phyloP scores from a whole-genome alignment of 2,329 filamentous ascomycete genomes.

The Colletotrichum godetiae region DNA sequence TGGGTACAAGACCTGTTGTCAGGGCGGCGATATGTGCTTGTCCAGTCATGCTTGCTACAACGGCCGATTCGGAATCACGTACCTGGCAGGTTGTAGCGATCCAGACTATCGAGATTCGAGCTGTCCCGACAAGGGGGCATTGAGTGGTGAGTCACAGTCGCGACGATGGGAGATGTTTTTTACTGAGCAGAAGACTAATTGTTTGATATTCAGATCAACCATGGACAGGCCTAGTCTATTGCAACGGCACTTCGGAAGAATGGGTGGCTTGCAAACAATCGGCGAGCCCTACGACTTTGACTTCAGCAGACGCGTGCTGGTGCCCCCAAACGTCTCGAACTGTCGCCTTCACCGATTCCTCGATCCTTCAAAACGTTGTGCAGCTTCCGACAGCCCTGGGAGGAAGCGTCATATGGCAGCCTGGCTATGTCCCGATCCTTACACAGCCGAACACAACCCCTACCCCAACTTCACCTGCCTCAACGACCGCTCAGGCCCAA shows the following conservation, averaged over 20 bases:
- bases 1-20: slow-evolving; percentile 46
- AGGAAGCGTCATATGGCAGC: slow-evolving; percentile 41
- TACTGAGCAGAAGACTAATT: not conserved
- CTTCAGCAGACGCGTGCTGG: slow-evolving; percentile 42
- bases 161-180: not conserved
- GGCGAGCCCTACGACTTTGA: slow-evolving; percentile 36
- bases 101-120: slow-evolving; percentile 42
- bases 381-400: slow-evolving; percentile 41
- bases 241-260: slow-evolving; percentile 44
- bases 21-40: slow-evolving; percentile 46
- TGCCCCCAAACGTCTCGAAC: slow-evolving; percentile 44
- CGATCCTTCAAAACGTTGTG: slow-evolving; percentile 41
- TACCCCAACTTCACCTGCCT: not conserved
- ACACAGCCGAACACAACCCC: not conserved
- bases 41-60: slow-evolving; percentile 42
- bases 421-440: slow-evolving; percentile 40
- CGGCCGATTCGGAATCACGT: slow-evolving; percentile 44
- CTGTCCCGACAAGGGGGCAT: slow-evolving; percentile 47
- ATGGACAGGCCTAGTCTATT: slow-evolving; percentile 50
- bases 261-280: slow-evolving; percentile 48
- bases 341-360: slow-evolving; percentile 39
- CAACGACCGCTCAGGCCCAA: not conserved
- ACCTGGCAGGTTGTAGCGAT: slow-evolving; percentile 51
- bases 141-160: slow-evolving; percentile 14
- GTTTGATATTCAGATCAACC: slow-evolving; percentile 30